Percentiles rank a stretch among this genome's conserved stretches.
phyloP scores from a whole-genome alignment of 2,329 filamentous ascomycete genomes.

The Fusarium brevicatenulatum region DNA sequence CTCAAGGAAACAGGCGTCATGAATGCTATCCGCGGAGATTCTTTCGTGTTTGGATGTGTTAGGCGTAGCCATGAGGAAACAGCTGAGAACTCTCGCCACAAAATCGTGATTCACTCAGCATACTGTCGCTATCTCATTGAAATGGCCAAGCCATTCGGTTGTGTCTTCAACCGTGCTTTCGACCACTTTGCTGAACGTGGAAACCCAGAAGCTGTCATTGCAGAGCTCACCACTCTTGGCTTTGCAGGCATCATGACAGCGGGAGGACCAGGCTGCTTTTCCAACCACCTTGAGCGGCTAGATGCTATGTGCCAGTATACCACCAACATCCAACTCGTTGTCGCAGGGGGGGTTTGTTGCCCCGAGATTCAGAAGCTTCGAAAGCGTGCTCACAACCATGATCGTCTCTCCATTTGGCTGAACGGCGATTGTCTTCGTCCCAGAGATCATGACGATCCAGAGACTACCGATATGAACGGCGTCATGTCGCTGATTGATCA shows the following conservation, averaged over 20 bases:
- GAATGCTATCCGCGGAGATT: slow-evolving; percentile 56
- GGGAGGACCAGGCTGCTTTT: slow-evolving; percentile 57
- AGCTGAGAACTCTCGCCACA: background rate
- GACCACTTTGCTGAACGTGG: slow-evolving; percentile 55
- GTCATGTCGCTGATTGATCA: slow-evolving; percentile 35
- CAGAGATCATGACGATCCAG: slow-evolving; percentile 22
- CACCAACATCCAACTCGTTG: slow-evolving; percentile 57
- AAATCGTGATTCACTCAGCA: slow-evolving; percentile 52
- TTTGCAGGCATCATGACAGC: slow-evolving; percentile 65
- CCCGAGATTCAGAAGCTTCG: slow-evolving; percentile 50
- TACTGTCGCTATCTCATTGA: slow-evolving; percentile 54
- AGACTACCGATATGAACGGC: slow-evolving; percentile 43
- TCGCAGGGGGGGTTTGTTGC: slow-evolving; percentile 62
- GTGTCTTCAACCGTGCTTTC: slow-evolving; percentile 67
- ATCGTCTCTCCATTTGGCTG: slow-evolving; percentile 51
- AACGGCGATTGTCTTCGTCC: slow-evolving; percentile 56
- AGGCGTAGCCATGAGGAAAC: slow-evolving; percentile 4
- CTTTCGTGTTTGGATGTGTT: slow-evolving; percentile 67
- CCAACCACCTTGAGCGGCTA: slow-evolving; percentile 53
- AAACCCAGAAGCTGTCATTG: slow-evolving; percentile 42
- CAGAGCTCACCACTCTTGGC: slow-evolving; percentile 53
- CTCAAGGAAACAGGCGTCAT: slow-evolving; percentile 55
- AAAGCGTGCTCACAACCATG: slow-evolving; percentile 37
- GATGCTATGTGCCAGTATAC: slow-evolving; percentile 48
- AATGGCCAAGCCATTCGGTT: slow-evolving; percentile 54